Evolutionary conservation across 2,329 filamentous ascomycete genomes (phyloP).

Genomic region (Colletotrichum caudatum): DNA sequence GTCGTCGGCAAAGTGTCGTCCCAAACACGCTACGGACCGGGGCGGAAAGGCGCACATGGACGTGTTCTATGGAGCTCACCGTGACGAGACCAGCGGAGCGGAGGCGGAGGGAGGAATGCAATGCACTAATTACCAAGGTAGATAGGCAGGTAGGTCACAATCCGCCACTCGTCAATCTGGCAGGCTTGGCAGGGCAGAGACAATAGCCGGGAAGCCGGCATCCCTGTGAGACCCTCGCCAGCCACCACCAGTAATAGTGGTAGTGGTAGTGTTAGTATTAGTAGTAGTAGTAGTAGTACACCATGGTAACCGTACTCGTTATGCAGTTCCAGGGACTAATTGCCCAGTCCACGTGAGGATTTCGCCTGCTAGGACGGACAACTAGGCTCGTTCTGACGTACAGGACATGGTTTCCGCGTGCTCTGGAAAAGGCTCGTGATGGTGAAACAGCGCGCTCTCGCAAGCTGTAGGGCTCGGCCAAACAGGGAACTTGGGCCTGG

Average conservation of each 20-base stretch:
- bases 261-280: no score
- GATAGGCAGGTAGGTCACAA: no score
- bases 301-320: no score
- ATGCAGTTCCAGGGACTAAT: no score
- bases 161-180: not conserved
- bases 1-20: not conserved
- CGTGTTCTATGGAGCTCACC: slow-evolving; percentile 4
- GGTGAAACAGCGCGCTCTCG: slow-evolving; percentile 32
- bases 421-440: slow-evolving; percentile 29
- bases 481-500: not conserved
- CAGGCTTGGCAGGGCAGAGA: slow-evolving; percentile 21
- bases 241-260: no score
- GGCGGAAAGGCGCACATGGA: not conserved
- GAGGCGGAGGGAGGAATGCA: not conserved
- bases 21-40: not conserved
- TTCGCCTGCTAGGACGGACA: not conserved
- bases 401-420: not conserved
- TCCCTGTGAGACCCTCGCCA: not conserved
- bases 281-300: no score
- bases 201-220: slow-evolving; percentile 7
- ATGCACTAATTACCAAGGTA: not conserved
- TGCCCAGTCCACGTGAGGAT: slow-evolving; percentile 3
- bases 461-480: slow-evolving; percentile 20
- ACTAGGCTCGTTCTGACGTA: slow-evolving; percentile 16
- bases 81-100: slow-evolving; percentile 26